Percentiles rank a stretch among this genome's conserved stretches.
These are phyloP conservation scores for Amylocarpus encephaloides DNA, from an alignment of 2,329 filamentous ascomycete species.

Conservation along the genomic window DNA sequence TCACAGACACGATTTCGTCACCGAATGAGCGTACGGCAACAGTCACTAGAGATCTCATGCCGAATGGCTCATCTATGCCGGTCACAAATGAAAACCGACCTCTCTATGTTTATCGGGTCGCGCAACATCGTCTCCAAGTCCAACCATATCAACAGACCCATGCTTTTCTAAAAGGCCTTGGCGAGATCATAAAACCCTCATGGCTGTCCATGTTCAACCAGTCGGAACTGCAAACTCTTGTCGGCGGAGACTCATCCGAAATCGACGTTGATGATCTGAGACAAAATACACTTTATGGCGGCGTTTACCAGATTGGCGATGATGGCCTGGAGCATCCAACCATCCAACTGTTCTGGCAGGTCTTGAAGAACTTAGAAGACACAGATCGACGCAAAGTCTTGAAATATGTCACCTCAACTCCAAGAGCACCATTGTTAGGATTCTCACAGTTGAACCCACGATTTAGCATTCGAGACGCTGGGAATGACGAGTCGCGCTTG, in stretches of 20 bases:
- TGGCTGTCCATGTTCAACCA: conserved; percentile 99
- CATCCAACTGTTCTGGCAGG: conserved; percentile 83
- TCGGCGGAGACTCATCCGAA: conserved; percentile 78
- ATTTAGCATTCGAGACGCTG: conserved; percentile 86
- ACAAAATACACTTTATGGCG: conserved; percentile 77
- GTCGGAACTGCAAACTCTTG: conserved; percentile 83
- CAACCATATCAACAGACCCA: conserved; percentile 78
- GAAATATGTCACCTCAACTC: conserved; percentile 93
- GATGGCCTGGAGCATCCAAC: conserved; percentile 82
- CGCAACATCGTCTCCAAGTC: conserved; percentile 74
- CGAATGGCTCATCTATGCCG: conserved; percentile 65
- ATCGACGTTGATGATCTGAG: conserved; percentile 86
- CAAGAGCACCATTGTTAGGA: conserved; percentile 79
- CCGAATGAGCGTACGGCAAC: conserved; percentile 47
- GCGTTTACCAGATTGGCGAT: conserved; percentile 83
- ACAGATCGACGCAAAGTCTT: conserved; percentile 76
- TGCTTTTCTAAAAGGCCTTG: conserved; percentile 80
- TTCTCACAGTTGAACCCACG: conserved; percentile 78
- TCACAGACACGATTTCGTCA: conserved; percentile 61
- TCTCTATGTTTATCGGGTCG: conserved; percentile 90
- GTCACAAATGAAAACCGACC: conserved; percentile 91
- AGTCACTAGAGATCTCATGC: conserved; percentile 68
- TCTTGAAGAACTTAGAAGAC: conserved; percentile 71
- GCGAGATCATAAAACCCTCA: conserved; percentile 78
- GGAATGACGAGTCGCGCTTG: conserved; percentile 66